Conservation (phyloP, 176 grass and related monocot genomes). For the Oryza glaberrima region DNA sequence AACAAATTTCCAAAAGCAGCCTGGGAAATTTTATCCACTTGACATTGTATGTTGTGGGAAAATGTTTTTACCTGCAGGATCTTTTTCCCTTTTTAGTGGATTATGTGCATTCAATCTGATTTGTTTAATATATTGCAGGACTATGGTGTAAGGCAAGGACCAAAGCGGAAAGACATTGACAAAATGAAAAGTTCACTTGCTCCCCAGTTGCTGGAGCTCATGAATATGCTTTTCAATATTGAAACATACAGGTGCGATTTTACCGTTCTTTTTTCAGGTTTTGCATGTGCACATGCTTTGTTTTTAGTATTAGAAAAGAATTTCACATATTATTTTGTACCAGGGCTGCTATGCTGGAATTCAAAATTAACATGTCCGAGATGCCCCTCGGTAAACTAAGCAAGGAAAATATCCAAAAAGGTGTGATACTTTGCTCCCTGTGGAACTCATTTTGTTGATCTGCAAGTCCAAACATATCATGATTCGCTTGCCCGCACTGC, state of each 20-base stretch:
- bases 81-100: background rate
- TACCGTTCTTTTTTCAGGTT: slow-evolving; percentile 24
- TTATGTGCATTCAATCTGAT: slow-evolving; percentile 15
- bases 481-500: slow-evolving; percentile 20
- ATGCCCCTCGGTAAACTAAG: slow-evolving; percentile 99
- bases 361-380: slow-evolving; percentile 98
- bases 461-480: slow-evolving; percentile 16
- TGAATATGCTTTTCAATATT: slow-evolving; percentile 93
- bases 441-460: slow-evolving; percentile 10
- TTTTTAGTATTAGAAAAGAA: background rate
- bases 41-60: slow-evolving; percentile 70
- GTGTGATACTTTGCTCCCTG: slow-evolving; percentile 45
- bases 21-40: slow-evolving; percentile 83
- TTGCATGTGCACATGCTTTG: background rate
- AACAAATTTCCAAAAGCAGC: slow-evolving; percentile 78
- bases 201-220: slow-evolving; percentile 78
- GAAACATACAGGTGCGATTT: slow-evolving; percentile 83
- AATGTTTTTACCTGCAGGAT: background rate
- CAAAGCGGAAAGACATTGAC: slow-evolving; percentile 62
- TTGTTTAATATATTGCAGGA: slow-evolving; percentile 60
- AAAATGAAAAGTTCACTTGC: slow-evolving; percentile 83
- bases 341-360: slow-evolving; percentile 95
- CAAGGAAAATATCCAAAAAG: slow-evolving; percentile 91
- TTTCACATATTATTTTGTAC: slow-evolving; percentile 14
- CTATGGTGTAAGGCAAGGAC: slow-evolving; percentile 75